A percentile compares a stretch with the other conserved stretches of the same genome.
These are phyloP conservation scores for Ceriops tagal DNA, from an alignment of 345 rosid species.

Conservation along the genomic window DNA sequence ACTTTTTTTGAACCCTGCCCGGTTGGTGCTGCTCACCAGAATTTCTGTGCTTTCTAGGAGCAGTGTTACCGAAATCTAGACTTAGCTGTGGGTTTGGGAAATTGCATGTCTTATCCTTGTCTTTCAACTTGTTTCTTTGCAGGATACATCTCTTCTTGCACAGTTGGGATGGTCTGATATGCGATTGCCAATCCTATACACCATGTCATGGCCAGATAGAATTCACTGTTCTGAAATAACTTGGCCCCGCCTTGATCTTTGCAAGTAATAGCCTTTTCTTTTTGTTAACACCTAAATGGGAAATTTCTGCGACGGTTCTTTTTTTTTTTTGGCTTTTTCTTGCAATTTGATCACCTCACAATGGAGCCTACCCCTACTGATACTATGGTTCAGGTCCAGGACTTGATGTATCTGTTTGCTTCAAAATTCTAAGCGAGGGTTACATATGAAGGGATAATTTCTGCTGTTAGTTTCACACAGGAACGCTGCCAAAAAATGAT, in stretches of 20 bases:
- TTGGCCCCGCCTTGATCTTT: conserved; percentile 96
- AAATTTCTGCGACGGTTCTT: too few species aligned
- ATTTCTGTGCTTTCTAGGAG: neutral
- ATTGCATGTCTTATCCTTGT: conserved; percentile 2
- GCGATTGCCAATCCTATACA: conserved; percentile 91
- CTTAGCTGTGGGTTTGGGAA: too few species aligned
- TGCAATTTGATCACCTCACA: too few species aligned
- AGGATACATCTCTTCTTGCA: conserved; percentile 95
- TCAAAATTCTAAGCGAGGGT: too few species aligned
- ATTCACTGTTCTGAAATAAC: conserved; percentile 87
- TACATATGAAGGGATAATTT: too few species aligned
- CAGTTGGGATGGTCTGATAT: conserved; percentile 98
- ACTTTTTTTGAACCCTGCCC: neutral
- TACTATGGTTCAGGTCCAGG: too few species aligned
- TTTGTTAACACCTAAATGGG: neutral
- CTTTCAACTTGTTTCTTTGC: conserved; percentile 15
- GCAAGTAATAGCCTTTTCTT: conserved; percentile 53
- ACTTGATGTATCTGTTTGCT: too few species aligned
- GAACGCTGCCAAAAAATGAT: too few species aligned
- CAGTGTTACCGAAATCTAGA: neutral
- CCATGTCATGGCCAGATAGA: conserved; percentile 97
- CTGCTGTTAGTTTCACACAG: too few species aligned
- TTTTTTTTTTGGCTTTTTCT: too few species aligned
- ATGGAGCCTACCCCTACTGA: too few species aligned
- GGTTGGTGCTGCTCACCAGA: neutral